Evolutionary conservation across 2,329 filamentous ascomycete genomes (phyloP), one percentile per base, ranked within the genome.

Genomic region (Orbilia blumenaviensis): DNA sequence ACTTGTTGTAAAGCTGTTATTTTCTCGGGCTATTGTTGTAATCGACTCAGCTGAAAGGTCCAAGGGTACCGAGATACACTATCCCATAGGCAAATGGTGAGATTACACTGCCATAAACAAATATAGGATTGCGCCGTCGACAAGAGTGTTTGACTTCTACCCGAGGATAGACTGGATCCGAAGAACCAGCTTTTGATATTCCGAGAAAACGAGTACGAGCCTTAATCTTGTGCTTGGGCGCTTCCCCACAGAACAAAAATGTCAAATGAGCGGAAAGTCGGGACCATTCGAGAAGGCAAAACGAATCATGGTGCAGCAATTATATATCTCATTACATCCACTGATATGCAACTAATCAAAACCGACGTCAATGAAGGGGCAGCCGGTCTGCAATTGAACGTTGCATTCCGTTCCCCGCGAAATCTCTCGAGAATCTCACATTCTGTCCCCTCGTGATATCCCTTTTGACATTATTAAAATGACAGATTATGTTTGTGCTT

Each of bases 371-470:
- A 63, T 54, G 29, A 46, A 64, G 41, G 32, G 14, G 32, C n/a
- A n/a, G 56, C 44, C 63, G 36, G 32, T 67, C 71, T 69, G 64
- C 72, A 66, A 69, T 68, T 76, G 72, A 76, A 66, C 48, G 60
- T 66, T 66, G 72, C 72, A 76, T 76, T 76, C 64, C 72, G 63
- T 69, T 76, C 72, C 71, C 72, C 72, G 63, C 72, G 64, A 58
- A 69, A 60, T 50, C 29, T 72, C 46, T 62, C 50, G 52, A 50
- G 8, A 25, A 56, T 63, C 42, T 36, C 10, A 69, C 60, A 69
- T 69, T 76, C 72, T 64, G 2, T 18, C 25, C 27, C 50, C 25
- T 71, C 54, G 58, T 42, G 66, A 56, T 63, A 14, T 76, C 60
- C 71, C 48, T 68, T 75, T 68, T 62, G 63, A 63, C 25, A 75